Conservation (phyloP, 2,329 filamentous ascomycete genomes). For the Aspergillus jensenii region DNA sequence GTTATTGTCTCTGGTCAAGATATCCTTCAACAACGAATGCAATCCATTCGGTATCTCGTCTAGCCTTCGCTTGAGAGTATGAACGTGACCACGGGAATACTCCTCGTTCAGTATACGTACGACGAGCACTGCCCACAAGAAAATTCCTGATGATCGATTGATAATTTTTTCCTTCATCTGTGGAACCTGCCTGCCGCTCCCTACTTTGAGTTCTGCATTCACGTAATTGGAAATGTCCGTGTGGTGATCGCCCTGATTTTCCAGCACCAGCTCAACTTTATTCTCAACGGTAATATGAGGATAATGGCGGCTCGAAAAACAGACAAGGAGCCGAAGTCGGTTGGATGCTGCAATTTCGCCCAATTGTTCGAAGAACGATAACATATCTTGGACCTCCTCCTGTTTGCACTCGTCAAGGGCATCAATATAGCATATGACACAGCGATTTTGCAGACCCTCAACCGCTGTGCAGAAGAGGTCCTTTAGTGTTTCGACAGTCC, state of each 20-base stretch:
- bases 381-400: slow-evolving; percentile 35
- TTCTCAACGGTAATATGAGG: slow-evolving; percentile 36
- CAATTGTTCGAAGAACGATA: slow-evolving; percentile 33
- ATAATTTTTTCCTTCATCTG: slow-evolving; percentile 33
- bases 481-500: slow-evolving; percentile 19
- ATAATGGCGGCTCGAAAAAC: slow-evolving; percentile 45
- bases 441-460: slow-evolving; percentile 22
- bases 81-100: slow-evolving; percentile 28
- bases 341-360: slow-evolving; percentile 16
- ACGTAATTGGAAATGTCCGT: slow-evolving; percentile 41
- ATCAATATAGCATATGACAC: slow-evolving; percentile 40
- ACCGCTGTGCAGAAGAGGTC: slow-evolving; percentile 27
- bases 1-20: slow-evolving; percentile 49
- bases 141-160: slow-evolving; percentile 43
- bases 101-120: slow-evolving; percentile 46
- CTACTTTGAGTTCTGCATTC: slow-evolving; percentile 25
- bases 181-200: slow-evolving; percentile 19
- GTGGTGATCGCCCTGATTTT: slow-evolving; percentile 38
- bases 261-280: slow-evolving; percentile 34
- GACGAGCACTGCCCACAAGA: slow-evolving; percentile 48
- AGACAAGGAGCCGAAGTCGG: slow-evolving; percentile 25
- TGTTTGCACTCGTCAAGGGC: slow-evolving; percentile 47
- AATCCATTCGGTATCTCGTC: slow-evolving; percentile 44
- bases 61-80: slow-evolving; percentile 33
- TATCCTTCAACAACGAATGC: slow-evolving; percentile 35